These are phyloP conservation scores for Apiotrichum brassicae DNA, from an alignment of 1,284 basidiomycete genomes.

Conservation along the genomic window DNA sequence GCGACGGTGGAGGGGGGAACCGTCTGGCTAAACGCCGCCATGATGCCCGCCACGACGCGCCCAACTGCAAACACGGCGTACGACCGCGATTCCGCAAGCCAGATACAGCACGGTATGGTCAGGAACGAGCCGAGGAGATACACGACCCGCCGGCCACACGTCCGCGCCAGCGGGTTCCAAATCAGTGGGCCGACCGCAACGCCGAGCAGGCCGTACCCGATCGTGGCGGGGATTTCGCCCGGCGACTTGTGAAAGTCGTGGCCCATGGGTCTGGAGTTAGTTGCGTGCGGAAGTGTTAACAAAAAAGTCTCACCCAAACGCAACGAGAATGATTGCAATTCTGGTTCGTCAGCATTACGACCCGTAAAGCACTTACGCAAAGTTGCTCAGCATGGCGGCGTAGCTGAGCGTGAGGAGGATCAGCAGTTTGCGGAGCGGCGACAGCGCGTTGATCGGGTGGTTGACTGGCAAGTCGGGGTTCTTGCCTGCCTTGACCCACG, in stretches of 20 bases:
- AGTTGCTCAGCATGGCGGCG: slow-evolving; percentile 32
- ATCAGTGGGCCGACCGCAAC: slow-evolving; percentile 40
- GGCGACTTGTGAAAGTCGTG: too few species aligned
- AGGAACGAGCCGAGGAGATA: slow-evolving; percentile 39
- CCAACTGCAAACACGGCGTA: slow-evolving; percentile 23
- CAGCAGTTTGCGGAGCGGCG: slow-evolving; percentile 27
- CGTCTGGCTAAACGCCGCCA: slow-evolving; percentile 24
- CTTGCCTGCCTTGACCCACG: too few species aligned
- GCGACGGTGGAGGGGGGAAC: slow-evolving; percentile 29
- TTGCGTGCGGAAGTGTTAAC: neutral
- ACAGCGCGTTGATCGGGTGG: slow-evolving; percentile 28
- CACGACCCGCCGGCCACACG: slow-evolving; percentile 37
- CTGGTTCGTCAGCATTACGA: too few species aligned
- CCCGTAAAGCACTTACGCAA: slow-evolving; percentile 10
- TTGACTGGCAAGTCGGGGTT: slow-evolving; percentile 10
- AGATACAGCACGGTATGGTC: slow-evolving; percentile 37
- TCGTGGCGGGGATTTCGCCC: slow-evolving; percentile 31
- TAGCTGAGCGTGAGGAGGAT: slow-evolving; percentile 29
- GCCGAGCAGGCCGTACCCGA: slow-evolving; percentile 41
- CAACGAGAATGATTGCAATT: slow-evolving; percentile 14
- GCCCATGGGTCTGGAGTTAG: too few species aligned
- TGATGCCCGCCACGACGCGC: slow-evolving; percentile 26
- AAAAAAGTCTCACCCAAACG: neutral
- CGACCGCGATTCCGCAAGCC: slow-evolving; percentile 30
- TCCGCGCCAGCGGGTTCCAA: slow-evolving; percentile 26